Conservation (phyloP, 208 protist species). For the Acanthamoeba polyphaga region DNA sequence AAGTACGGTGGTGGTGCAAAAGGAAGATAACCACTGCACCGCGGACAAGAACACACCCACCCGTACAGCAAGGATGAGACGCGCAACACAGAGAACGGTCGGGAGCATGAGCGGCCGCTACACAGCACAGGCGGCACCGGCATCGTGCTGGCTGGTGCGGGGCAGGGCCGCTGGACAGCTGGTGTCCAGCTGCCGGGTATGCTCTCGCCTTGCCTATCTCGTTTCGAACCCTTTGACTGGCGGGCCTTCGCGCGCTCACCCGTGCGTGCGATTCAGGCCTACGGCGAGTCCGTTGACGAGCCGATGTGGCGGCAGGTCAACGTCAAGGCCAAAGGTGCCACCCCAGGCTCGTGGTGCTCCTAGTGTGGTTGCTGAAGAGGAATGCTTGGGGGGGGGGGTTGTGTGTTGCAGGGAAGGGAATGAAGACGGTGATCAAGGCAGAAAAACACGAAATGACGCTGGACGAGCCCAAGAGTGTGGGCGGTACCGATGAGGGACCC, state of each 20-base stretch:
- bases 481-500: background rate
- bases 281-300: background rate
- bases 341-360: no score
- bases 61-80: background rate
- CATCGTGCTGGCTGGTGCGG: no score
- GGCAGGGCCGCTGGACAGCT: no score
- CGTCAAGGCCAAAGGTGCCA: background rate
- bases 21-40: background rate
- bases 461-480: slow-evolving; percentile 22
- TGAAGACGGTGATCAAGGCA: slow-evolving; percentile 42
- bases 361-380: no score
- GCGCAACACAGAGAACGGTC: background rate
- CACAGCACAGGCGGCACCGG: no score
- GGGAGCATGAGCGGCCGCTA: background rate
- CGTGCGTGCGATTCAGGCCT: background rate
- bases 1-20: background rate
- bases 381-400: no score
- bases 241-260: no score
- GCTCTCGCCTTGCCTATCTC: no score
- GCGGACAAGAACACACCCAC: background rate
- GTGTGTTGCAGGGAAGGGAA: background rate
- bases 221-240: no score
- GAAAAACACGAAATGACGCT: slow-evolving; percentile 23
- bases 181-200: no score
- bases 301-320: slow-evolving; percentile 50